Evolutionary conservation across 345 rosid genomes (phyloP), one percentile per base, ranked within the genome.

Genomic region (Acer campestre): DNA sequence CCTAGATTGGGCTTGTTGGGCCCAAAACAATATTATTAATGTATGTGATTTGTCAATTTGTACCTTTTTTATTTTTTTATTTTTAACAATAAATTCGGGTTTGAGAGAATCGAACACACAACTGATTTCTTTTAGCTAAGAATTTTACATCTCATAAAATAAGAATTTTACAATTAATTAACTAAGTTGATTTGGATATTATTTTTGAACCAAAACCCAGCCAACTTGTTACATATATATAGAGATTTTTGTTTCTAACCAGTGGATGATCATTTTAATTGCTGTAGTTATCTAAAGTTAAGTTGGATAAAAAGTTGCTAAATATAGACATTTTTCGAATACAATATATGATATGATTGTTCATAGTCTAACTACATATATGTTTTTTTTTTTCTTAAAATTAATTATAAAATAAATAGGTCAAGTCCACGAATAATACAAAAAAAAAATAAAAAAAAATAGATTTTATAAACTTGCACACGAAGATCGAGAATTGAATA

Each of bases 401-500:
- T 31, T 48, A 48, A 1, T 11, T 17, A 46, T 68, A 58, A 35
- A 40, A 31, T 40, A 40, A 51, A 59, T 59, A 58, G 46, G 67
- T 61, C 74, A 69, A 68, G 35, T 69, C 46, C 74, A 48, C 27
- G 73, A 62, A 31, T 46, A 27, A 70, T 35, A 18, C 53, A 46
- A n/a, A 73, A 31, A 46, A n/a, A 73, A 31, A 18, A 31, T 55
- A 40, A 18, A 58, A 17, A n/a, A n/a, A n/a, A n/a, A n/a, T n/a
- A n/a, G n/a, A 20, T 67, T 48, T 29, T 29, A 48, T 46, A 69
- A 70, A 18, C 48, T 70, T 55, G 61, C 55, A 25, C 42, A 76
- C 56, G 73, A 58, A 68, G 75, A 25, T n/a, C n/a, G n/a, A n/a
- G n/a, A n/a, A n/a, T n/a, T n/a, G 61, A 62, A 38, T 58, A 68